Conservation (phyloP, 768 basidiomycete species). For the Trametes cinnabarina region DNA sequence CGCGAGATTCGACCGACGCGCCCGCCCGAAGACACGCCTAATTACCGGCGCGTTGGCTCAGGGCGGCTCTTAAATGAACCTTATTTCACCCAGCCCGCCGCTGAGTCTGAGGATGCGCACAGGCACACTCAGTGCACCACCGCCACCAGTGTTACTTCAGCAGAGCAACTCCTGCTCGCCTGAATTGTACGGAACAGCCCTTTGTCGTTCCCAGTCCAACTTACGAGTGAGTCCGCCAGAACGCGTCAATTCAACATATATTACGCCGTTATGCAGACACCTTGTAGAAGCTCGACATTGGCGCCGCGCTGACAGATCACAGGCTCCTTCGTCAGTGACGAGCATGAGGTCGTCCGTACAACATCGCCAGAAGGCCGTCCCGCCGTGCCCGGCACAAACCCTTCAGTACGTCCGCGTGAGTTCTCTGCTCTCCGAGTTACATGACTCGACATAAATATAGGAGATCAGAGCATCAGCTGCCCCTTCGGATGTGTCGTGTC, state of each 20-base stretch:
- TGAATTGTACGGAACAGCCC: too few relatives aligned
- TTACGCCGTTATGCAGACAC: neutral
- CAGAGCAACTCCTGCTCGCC: neutral
- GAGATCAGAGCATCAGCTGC: too few relatives aligned
- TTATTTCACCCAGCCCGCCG: neutral
- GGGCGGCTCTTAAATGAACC: neutral
- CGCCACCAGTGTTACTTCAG: neutral
- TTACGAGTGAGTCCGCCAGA: too few relatives aligned
- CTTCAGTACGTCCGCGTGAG: neutral
- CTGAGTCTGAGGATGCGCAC: neutral
- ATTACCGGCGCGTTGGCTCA: neutral
- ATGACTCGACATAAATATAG: too few relatives aligned
- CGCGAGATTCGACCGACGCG: neutral
- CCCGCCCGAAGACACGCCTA: neutral
- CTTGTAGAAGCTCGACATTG: neutral
- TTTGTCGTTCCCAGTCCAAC: too few relatives aligned
- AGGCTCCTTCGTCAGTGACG: neutral
- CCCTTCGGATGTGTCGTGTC: too few relatives aligned
- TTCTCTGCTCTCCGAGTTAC: neutral
- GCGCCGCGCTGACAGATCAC: neutral
- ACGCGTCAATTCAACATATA: too few relatives aligned
- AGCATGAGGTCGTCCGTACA: neutral
- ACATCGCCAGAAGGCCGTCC: neutral
- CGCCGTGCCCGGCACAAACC: neutral
- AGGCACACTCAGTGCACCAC: neutral